Evolutionary conservation across 2,329 filamentous ascomycete species (phyloP), one percentile per base, ranked within the genome.

Genomic region (Camillea tinctor): DNA sequence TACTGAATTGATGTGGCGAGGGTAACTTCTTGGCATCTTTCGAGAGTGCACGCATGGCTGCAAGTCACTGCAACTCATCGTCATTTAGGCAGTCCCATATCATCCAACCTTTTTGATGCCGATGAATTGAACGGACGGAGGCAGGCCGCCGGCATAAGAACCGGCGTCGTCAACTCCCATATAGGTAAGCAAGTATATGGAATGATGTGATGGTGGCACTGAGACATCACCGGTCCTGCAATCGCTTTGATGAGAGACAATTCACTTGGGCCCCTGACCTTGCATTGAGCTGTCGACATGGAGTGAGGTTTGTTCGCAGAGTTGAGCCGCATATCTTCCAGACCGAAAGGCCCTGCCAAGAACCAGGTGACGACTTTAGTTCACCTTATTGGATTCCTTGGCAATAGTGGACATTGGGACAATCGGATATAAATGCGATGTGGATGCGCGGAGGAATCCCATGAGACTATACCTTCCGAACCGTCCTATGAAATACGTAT

Each of bases 11-110:
- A 60, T 60, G 59, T 63, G 54, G 55, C 55, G 60, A 63, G 59
- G 56, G 50, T 58, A 57, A 17, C 49, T 65, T n/a, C 63, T 66
- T 66, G 63, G 62, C 64, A 57, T 54, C 23, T 30, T 40, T 52
- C 44, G 44, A 51, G 54, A 60, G 36, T 49, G 52, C 52, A 50
- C 24, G 36, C 36, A 44, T 17, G 17, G 36, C 17, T 44, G 17
- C n/a, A 44, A 26, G 20, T 17, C 48, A 40, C 53, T 60, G 59
- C 57, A 58, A 59, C 48, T 51, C 57, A 58, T 60, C 22, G 21
- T 19, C 54, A 57, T 59, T 54, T 57, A 52, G 56, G 52, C 54
- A 24, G 21, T 55, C 24, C 30, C 36, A 24, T 54, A 50, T 15
- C 36, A 44, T 44, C 36, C 13, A 30, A 17, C 36, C 36, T 44